Base-by-base conservation (phyloP, 1,284 basidiomycete species). In the Coniophora puteana region DNA sequence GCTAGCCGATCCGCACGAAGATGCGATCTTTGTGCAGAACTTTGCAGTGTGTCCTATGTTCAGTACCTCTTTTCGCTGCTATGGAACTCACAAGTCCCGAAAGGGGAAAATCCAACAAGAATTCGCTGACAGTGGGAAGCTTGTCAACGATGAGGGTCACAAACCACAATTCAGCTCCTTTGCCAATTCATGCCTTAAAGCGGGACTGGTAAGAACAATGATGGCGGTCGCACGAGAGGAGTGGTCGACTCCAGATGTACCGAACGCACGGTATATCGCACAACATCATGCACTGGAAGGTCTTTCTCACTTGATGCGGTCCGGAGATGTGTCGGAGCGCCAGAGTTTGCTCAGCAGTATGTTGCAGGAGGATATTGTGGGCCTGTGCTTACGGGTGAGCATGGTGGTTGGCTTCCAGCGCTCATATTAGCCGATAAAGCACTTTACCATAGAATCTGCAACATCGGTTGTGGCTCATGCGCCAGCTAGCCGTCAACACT, bases 201-300 rank as follows among this genome's bases (percentile, higher is more conserved):
- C 51, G 10, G 58, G 58, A 4, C 50, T 61, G 25, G 51, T 55
- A 10, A 52, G 50, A 26, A 47, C 52, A 4, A 45, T 59, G 42
- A 34, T 58, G 4, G 38, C n/a, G 7, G 17, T 47, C 13, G n/a
- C n/a, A n/a, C n/a, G n/a, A n/a, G n/a, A n/a, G n/a, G n/a, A n/a
- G n/a, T n/a, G n/a, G n/a, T n/a, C n/a, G n/a, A n/a, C n/a, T n/a
- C n/a, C n/a, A n/a, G n/a, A n/a, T n/a, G 25, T 31, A 10, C n/a
- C n/a, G n/a, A 41, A 47, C 16, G 46, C 46, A 14, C 36, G 36
- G 24, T 43, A 37, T 8, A 47, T 55, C 1, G 41, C 56, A 5
- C 47, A 51, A 12, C 46, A 53, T 36, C 52, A 53, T 28, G 58
- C 55, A 0, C 21, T 53, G n/a, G 50, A 53, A 17, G 32, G 40